These are phyloP conservation scores for Suillus subalutaceus DNA, from an alignment of 768 basidiomycete genomes.

Conservation along the genomic window DNA sequence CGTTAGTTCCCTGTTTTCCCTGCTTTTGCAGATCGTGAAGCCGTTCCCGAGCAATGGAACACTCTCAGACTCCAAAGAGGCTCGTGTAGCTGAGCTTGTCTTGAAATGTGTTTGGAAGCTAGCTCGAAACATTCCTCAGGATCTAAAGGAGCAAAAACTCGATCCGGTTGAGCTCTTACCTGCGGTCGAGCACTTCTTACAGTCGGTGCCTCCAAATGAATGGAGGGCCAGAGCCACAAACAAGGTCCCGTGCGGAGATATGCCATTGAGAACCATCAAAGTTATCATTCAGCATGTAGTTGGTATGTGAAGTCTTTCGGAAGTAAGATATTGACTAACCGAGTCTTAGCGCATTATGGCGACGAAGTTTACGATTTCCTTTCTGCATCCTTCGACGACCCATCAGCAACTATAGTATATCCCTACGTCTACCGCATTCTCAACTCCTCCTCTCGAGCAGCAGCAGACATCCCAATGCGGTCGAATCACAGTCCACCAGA, in stretches of 20 bases:
- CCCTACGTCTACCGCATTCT: constrained; percentile 93
- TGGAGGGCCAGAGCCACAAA: constrained; percentile 92
- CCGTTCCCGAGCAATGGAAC: constrained; percentile 81
- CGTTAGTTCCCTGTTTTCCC: constrained; percentile 61
- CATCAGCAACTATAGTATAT: constrained; percentile 97
- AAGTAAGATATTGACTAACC: constrained; percentile 16
- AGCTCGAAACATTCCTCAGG: constrained; percentile 91
- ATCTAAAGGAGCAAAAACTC: constrained; percentile 76
- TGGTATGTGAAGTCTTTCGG: constrained; percentile 56
- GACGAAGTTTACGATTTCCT: constrained; percentile 92
- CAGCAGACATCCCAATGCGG: constrained; percentile 36
- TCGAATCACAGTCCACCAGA: constrained; percentile 34
- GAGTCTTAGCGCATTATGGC: constrained; percentile 69
- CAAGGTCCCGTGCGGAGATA: constrained; percentile 93
- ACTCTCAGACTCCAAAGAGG: constrained; percentile 73
- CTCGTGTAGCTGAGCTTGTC: constrained; percentile 90
- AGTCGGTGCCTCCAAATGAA: constrained; percentile 92
- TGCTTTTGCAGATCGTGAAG: constrained; percentile 81
- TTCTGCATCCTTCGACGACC: constrained; percentile 89
- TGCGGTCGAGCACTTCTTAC: constrained; percentile 91
- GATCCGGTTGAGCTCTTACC: constrained; percentile 89
- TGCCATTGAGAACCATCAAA: constrained; percentile 97
- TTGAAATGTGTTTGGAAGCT: constrained; percentile 98
- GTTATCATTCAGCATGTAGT: constrained; percentile 97
- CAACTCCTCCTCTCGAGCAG: constrained; percentile 59